Percentiles rank a stretch among this genome's conserved stretches.
These are phyloP conservation scores for Drechslera avenae DNA, from an alignment of 2,329 filamentous ascomycete species.

Conservation along the genomic window DNA sequence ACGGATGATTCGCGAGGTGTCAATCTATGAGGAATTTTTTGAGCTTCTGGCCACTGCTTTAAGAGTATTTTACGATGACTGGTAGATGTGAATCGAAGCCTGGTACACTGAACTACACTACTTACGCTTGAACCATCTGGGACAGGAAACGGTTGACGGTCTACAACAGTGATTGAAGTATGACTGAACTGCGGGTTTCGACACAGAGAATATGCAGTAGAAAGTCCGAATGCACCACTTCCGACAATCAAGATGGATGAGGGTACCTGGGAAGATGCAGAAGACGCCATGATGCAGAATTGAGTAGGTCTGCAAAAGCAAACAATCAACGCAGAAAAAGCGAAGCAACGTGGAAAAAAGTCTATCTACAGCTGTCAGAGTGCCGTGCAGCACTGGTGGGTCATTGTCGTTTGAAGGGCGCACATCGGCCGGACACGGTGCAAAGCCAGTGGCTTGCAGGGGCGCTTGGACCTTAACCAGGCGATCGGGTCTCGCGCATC, in stretches of 20 bases:
- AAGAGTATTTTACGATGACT: not conserved
- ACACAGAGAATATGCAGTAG: conserved; percentile 72
- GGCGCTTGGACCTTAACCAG: conserved; percentile 21
- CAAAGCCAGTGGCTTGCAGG: conserved; percentile 17
- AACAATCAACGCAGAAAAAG: conserved; percentile 3
- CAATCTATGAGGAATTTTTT: conserved; percentile 48
- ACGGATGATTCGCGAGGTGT: conserved; percentile 66
- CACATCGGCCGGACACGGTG: conserved; percentile 35
- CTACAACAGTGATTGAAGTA: conserved; percentile 62
- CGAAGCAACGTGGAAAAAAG: not conserved
- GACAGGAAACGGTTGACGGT: conserved; percentile 63
- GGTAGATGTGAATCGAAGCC: not conserved
- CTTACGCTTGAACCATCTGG: conserved; percentile 61
- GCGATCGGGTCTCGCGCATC: conserved; percentile 18
- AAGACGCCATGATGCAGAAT: conserved; percentile 28
- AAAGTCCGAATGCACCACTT: conserved; percentile 63
- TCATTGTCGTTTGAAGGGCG: conserved; percentile 37
- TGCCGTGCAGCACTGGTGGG: conserved; percentile 15
- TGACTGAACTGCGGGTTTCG: conserved; percentile 60
- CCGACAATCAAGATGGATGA: conserved; percentile 56
- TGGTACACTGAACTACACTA: conserved; percentile 3
- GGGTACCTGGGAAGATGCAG: conserved; percentile 34
- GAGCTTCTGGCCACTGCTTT: not conserved
- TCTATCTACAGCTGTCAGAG: conserved; percentile 15
- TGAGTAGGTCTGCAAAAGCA: not conserved